phyloP scores from a whole-genome alignment of 2,329 filamentous ascomycete genomes.

The Aspergillus bombycis region DNA sequence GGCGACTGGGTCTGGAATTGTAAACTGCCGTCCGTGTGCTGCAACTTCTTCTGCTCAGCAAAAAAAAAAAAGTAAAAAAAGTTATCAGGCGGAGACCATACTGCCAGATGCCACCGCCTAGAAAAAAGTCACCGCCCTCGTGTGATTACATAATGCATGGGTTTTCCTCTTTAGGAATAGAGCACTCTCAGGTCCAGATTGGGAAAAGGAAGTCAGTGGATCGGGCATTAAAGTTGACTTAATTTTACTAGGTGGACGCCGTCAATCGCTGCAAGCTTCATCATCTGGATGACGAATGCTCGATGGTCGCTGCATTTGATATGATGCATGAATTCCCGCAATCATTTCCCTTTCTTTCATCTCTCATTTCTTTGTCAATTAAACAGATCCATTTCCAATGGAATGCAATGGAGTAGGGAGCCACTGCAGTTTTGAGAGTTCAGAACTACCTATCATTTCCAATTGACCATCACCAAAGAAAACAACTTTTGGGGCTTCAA shows the following conservation, averaged over 20 bases:
- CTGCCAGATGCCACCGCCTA: constrained; percentile 27
- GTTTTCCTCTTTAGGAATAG: neutral
- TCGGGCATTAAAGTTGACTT: neutral
- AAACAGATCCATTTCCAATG: neutral
- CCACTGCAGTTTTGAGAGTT: too few relatives aligned
- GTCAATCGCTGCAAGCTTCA: neutral
- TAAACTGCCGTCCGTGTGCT: constrained; percentile 2
- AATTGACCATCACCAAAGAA: neutral
- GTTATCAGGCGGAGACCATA: constrained; percentile 24
- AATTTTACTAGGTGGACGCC: neutral
- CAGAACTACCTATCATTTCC: neutral
- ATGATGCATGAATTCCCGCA: neutral
- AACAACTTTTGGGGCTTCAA: neutral
- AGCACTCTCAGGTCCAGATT: neutral
- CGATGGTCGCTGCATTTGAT: neutral
- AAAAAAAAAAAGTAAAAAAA: constrained; percentile 32
- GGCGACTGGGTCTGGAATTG: constrained; percentile 6
- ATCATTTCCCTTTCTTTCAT: too few relatives aligned
- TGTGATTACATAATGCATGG: neutral
- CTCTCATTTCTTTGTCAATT: neutral
- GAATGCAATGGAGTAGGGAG: neutral
- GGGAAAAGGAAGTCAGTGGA: neutral
- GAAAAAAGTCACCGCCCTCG: constrained; percentile 23
- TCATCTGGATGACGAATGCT: neutral
- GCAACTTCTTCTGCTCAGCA: neutral